A percentile compares a stretch with the other conserved stretches of the same genome.
phyloP scores from a whole-genome alignment of 768 basidiomycete species.

The Leccinum rimulosum region DNA sequence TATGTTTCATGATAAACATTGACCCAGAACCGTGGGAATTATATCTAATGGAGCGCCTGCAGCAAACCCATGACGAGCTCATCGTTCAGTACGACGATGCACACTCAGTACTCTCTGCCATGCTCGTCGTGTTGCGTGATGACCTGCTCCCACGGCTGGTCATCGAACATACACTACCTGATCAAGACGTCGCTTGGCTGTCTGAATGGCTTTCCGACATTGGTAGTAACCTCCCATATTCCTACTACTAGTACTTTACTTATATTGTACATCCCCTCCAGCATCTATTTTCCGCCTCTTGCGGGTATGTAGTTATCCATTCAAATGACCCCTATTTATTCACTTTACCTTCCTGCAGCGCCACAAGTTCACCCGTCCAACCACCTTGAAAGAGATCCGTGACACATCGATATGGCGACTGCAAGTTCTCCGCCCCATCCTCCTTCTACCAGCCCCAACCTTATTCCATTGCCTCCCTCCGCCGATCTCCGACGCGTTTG shows the following conservation, averaged over 20 bases:
- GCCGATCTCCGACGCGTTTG: conserved; percentile 54
- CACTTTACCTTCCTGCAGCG: conserved; percentile 39
- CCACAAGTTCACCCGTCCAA: conserved; percentile 62
- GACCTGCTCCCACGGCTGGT: conserved; percentile 59
- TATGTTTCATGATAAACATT: not conserved
- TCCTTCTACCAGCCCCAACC: conserved; percentile 26
- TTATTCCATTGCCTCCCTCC: conserved; percentile 55
- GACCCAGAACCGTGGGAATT: not conserved
- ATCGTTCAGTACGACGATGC: conserved; percentile 50
- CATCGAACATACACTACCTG: conserved; percentile 54
- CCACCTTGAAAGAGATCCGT: conserved; percentile 57
- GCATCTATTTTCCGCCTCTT: conserved; percentile 60
- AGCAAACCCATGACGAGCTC: conserved; percentile 47
- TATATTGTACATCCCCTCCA: conserved; percentile 16
- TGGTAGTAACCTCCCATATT: conserved; percentile 35
- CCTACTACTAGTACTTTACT: not conserved
- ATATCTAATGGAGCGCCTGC: conserved; percentile 26
- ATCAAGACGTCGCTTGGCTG: conserved; percentile 48
- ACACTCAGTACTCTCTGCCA: conserved; percentile 40
- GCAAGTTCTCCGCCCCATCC: conserved; percentile 38
- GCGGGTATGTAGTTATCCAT: conserved; percentile 43
- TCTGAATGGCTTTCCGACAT: conserved; percentile 65
- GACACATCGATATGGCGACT: conserved; percentile 57
- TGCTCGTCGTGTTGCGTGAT: conserved; percentile 52
- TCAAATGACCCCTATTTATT: not conserved